Conservation (phyloP, 1,284 basidiomycete species). For the Cerioporus squamosus region DNA sequence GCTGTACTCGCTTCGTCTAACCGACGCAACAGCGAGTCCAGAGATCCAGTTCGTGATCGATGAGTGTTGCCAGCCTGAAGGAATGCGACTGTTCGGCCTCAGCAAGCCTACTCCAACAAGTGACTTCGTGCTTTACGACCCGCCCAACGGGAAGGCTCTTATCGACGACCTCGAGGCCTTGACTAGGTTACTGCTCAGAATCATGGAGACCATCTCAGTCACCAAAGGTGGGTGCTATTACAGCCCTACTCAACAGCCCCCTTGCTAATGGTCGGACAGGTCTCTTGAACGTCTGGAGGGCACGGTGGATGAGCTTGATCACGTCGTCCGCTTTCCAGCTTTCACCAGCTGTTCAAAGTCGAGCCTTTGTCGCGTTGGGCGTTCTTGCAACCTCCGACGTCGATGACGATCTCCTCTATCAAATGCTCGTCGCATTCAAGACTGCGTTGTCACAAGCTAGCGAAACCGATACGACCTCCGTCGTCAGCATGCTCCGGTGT, state of each 20-base stretch:
- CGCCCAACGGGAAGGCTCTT: slow-evolving; percentile 59
- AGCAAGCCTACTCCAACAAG: slow-evolving; percentile 59
- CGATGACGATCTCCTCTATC: slow-evolving; percentile 88
- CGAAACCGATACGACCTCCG: slow-evolving; percentile 74
- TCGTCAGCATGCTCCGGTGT: slow-evolving; percentile 88
- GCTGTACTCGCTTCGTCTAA: slow-evolving; percentile 61
- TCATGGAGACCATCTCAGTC: slow-evolving; percentile 69
- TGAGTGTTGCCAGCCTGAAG: slow-evolving; percentile 59
- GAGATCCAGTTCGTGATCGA: slow-evolving; percentile 66
- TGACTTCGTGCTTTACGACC: slow-evolving; percentile 63
- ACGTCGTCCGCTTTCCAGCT: slow-evolving; percentile 93
- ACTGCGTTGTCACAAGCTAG: slow-evolving; percentile 64
- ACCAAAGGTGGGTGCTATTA: slow-evolving; percentile 59
- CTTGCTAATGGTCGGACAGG: slow-evolving; percentile 48
- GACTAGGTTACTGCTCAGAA: slow-evolving; percentile 64
- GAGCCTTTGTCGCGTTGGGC: slow-evolving; percentile 87
- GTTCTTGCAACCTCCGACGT: slow-evolving; percentile 79
- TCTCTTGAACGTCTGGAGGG: slow-evolving; percentile 89
- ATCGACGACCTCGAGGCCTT: slow-evolving; percentile 75
- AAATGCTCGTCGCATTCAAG: slow-evolving; percentile 84
- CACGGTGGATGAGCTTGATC: slow-evolving; percentile 93
- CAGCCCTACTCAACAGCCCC: neutral
- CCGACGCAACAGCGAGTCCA: slow-evolving; percentile 57
- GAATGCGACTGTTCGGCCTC: slow-evolving; percentile 78
- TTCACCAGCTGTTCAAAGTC: slow-evolving; percentile 87